Evolutionary conservation across 192 early-diverging fungal genomes (phyloP).

Genomic region (Entophlyctis luteolus): DNA sequence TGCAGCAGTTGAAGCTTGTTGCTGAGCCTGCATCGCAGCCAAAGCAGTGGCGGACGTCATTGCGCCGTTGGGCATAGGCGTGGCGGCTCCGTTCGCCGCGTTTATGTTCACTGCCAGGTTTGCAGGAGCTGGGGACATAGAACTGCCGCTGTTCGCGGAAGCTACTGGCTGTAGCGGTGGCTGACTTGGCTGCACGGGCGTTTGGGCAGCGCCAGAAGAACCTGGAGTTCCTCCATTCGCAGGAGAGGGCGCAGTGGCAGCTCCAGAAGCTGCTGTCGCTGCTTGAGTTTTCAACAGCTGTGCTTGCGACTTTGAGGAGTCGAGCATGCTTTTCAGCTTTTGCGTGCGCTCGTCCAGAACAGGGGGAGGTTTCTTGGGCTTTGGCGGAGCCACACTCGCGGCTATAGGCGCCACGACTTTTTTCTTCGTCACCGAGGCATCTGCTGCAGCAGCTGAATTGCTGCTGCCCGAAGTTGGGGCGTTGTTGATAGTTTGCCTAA

Average conservation of each 20-base stretch:
- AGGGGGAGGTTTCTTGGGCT: constrained; percentile 16
- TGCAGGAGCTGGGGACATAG: not conserved
- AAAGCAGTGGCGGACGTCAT: not conserved
- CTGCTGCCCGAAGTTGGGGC: not conserved
- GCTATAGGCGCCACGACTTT: no score
- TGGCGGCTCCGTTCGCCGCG: not conserved
- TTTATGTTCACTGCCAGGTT: not conserved
- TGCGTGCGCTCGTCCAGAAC: not conserved
- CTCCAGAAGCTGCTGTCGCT: not conserved
- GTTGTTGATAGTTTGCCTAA: not conserved
- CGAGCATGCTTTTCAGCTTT: constrained; percentile 8
- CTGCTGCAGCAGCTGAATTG: not conserved
- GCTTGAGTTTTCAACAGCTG: not conserved
- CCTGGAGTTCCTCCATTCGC: not conserved
- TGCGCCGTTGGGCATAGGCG: not conserved
- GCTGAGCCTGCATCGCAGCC: not conserved
- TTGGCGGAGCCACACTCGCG: not conserved
- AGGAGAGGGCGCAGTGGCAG: not conserved
- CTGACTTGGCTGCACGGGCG: not conserved
- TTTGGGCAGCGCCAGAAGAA: not conserved
- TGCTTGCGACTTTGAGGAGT: not conserved
- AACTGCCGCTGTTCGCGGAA: not conserved
- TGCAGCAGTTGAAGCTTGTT: not conserved
- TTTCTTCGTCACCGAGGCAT: constrained; percentile 3
- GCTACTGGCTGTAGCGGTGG: not conserved